These are phyloP conservation scores for Leucoagaricus sp. DNA, from an alignment of 1,284 basidiomycete species.

Conservation along the genomic window DNA sequence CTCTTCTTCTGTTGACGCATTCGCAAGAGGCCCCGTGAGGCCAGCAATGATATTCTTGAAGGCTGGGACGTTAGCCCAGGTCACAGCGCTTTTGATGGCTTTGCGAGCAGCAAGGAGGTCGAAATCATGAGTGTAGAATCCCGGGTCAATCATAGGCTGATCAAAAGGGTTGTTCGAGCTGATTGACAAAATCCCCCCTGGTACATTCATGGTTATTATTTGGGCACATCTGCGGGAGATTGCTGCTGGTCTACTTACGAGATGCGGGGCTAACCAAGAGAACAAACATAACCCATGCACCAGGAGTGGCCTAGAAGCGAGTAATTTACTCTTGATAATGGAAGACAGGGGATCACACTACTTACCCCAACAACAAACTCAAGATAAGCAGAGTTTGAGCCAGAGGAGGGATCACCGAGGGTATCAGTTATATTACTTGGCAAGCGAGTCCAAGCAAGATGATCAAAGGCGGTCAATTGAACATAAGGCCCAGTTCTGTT, in stretches of 20 bases:
- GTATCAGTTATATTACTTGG: slow-evolving; percentile 19
- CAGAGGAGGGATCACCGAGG: slow-evolving; percentile 21
- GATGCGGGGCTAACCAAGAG: slow-evolving; percentile 11
- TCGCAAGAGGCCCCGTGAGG: slow-evolving; percentile 12
- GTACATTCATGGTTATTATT: background rate
- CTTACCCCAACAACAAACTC: slow-evolving; percentile 21
- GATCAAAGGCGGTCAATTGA: slow-evolving; percentile 7
- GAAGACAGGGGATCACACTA: background rate
- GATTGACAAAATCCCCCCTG: slow-evolving; percentile 35
- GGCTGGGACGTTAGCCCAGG: slow-evolving; percentile 29
- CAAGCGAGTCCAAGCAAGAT: slow-evolving; percentile 21
- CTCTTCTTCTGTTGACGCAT: slow-evolving; percentile 17
- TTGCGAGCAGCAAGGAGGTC: slow-evolving; percentile 18
- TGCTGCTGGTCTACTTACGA: slow-evolving; percentile 4
- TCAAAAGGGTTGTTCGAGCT: slow-evolving; percentile 32
- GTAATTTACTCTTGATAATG: background rate
- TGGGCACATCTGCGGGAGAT: background rate
- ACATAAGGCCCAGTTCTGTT: slow-evolving; percentile 20
- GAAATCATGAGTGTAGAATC: slow-evolving; percentile 17
- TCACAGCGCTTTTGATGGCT: slow-evolving; percentile 23
- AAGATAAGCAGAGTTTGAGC: slow-evolving; percentile 22
- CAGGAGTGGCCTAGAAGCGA: background rate
- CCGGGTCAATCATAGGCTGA: slow-evolving; percentile 35
- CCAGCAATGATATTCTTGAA: slow-evolving; percentile 32
- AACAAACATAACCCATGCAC: background rate